Percentiles rank a stretch among this genome's conserved stretches.
Evolutionary conservation across 495 filamentous ascomycete species (phyloP).

Genomic region (Penicillium ochrochloron): DNA sequence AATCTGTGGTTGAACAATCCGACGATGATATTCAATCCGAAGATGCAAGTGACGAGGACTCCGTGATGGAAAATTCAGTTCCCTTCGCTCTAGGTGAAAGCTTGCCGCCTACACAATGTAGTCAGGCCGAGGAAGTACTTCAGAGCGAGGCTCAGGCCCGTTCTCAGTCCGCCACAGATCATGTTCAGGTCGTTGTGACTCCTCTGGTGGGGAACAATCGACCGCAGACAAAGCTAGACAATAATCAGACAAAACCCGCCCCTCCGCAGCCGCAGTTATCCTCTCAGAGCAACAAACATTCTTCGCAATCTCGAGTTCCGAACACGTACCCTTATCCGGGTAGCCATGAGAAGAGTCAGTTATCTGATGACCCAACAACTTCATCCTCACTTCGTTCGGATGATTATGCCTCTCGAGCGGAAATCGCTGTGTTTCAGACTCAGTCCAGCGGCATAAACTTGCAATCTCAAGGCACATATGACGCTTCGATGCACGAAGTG

Average conservation of each 20-base stretch:
- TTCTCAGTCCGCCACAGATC: slow-evolving; percentile 21
- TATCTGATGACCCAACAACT: slow-evolving; percentile 26
- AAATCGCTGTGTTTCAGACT: slow-evolving; percentile 32
- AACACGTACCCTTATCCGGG: slow-evolving; percentile 37
- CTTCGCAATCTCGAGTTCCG: slow-evolving; percentile 45
- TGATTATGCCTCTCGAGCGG: slow-evolving; percentile 15
- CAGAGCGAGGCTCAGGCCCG: slow-evolving; percentile 34
- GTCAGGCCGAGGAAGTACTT: slow-evolving; percentile 33
- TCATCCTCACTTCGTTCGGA: slow-evolving; percentile 13
- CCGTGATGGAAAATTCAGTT: slow-evolving; percentile 57
- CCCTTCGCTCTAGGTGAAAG: slow-evolving; percentile 51
- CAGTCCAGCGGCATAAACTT: slow-evolving; percentile 26
- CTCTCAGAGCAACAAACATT: slow-evolving; percentile 39
- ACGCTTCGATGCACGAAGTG: slow-evolving; percentile 25
- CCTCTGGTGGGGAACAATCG: slow-evolving; percentile 28
- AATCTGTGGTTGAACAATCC: slow-evolving; percentile 17
- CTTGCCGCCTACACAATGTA: slow-evolving; percentile 31
- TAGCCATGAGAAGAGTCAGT: slow-evolving; percentile 27
- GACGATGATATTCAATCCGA: slow-evolving; percentile 34
- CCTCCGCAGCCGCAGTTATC: slow-evolving; percentile 23
- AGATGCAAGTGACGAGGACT: slow-evolving; percentile 50
- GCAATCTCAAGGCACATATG: slow-evolving; percentile 20
- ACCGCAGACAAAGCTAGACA: slow-evolving; percentile 6
- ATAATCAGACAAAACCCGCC: not conserved
- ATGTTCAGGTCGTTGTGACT: slow-evolving; percentile 46